phyloP scores from a whole-genome alignment of 176 grass and related monocot species.

The Thalia dealbata region DNA sequence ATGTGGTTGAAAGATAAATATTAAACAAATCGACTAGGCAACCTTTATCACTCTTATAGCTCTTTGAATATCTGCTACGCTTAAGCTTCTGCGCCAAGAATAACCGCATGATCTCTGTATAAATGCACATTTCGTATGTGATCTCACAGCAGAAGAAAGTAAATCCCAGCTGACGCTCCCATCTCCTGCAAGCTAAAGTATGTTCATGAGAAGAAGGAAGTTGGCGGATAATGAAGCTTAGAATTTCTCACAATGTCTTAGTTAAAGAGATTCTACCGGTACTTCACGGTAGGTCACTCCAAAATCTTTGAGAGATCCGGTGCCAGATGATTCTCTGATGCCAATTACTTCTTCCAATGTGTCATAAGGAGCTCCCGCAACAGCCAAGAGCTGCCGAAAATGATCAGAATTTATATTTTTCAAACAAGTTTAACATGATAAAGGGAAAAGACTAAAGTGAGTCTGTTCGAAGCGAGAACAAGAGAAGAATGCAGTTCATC shows the following conservation, averaged over 20 bases:
- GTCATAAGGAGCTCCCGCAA: conserved; percentile 71
- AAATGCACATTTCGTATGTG: conserved; percentile 61
- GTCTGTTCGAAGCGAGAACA: background rate
- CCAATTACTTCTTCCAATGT: conserved; percentile 92
- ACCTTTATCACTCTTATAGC: conserved; percentile 66
- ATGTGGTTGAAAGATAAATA: background rate
- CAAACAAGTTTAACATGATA: background rate
- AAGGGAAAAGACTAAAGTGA: conserved; percentile 1
- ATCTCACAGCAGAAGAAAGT: conserved; percentile 41
- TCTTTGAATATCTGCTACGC: conserved; percentile 48
- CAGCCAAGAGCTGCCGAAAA: conserved; percentile 52
- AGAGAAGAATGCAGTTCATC: background rate
- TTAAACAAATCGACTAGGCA: background rate
- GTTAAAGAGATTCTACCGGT: conserved; percentile 31
- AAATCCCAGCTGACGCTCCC: conserved; percentile 63
- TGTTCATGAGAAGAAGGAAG: background rate
- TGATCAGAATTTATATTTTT: background rate
- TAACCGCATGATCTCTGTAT: conserved; percentile 92
- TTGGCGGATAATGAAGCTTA: background rate
- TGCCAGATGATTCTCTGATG: conserved; percentile 50
- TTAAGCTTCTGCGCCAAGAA: conserved; percentile 69
- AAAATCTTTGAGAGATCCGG: conserved; percentile 87
- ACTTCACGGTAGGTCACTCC: conserved; percentile 67
- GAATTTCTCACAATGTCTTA: background rate
- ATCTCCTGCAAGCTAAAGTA: conserved; percentile 66